These are phyloP conservation scores for Akanthomyces lecanii DNA, from an alignment of 2,329 filamentous ascomycete species.

Conservation along the genomic window DNA sequence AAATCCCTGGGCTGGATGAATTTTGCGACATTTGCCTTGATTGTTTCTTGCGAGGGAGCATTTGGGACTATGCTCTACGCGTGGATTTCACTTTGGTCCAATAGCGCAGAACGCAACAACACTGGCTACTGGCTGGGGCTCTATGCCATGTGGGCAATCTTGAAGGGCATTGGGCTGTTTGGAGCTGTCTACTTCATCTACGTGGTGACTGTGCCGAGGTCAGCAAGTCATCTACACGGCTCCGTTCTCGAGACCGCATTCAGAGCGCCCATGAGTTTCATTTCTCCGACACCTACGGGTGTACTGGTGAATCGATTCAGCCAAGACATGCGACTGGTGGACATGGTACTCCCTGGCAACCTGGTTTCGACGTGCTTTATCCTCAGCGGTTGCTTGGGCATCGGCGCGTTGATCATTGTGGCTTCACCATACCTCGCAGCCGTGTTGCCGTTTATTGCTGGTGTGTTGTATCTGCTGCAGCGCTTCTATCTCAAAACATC, in stretches of 20 bases:
- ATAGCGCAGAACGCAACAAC: constrained; percentile 8
- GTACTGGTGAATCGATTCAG: constrained; percentile 18
- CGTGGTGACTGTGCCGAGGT: constrained; percentile 12
- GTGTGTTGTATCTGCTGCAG: neutral
- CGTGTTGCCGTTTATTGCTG: constrained; percentile 2
- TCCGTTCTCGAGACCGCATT: constrained; percentile 13
- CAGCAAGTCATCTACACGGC: constrained; percentile 4
- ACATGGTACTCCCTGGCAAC: constrained; percentile 14
- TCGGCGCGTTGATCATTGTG: constrained; percentile 9
- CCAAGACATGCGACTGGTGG: constrained; percentile 18
- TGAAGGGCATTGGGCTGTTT: neutral
- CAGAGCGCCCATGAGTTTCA: constrained; percentile 14
- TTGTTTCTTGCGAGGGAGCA: neutral
- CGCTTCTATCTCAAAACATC: constrained; percentile 19
- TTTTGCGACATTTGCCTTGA: constrained; percentile 1
- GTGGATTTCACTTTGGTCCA: constrained; percentile 14
- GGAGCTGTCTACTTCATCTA: constrained; percentile 13
- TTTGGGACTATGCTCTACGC: neutral
- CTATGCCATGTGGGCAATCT: constrained; percentile 5
- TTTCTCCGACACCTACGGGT: constrained; percentile 12
- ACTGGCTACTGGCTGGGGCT: constrained; percentile 13
- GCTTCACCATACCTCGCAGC: constrained; percentile 16
- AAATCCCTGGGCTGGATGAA: constrained; percentile 9
- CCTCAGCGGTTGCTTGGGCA: constrained; percentile 2
- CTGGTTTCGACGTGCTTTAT: constrained; percentile 7